Evolutionary conservation across 139 green algal genomes (phyloP).

Genomic region (Zygnema circumcarinatum): DNA sequence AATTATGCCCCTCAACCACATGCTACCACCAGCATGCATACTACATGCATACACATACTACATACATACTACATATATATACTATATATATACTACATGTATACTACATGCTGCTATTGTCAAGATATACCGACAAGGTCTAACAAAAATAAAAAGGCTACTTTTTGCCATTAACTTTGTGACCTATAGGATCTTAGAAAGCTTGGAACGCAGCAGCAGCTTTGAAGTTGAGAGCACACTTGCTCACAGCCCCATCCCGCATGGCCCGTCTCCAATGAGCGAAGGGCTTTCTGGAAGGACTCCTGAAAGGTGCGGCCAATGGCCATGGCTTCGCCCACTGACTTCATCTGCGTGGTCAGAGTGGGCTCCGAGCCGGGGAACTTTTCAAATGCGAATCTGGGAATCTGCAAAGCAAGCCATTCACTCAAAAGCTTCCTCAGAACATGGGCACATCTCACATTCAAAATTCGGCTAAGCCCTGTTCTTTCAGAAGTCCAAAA

Average conservation of each 20-base stretch:
- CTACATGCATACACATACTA: too few species aligned
- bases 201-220: too few species aligned
- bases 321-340: constrained; percentile 97
- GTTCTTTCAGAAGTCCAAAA: neutral
- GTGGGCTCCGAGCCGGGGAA: constrained; percentile 89
- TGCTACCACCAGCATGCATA: too few species aligned
- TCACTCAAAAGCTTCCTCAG: neutral
- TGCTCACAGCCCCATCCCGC: constrained; percentile 57
- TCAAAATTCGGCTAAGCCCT: neutral
- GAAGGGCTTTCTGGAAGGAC: constrained; percentile 96
- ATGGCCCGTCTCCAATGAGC: constrained; percentile 85
- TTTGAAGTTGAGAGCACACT: neutral
- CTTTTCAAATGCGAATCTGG: constrained; percentile 98
- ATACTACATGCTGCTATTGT: too few species aligned
- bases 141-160: too few species aligned
- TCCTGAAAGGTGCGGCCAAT: constrained; percentile 97
- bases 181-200: too few species aligned
- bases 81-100: too few species aligned
- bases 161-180: too few species aligned
- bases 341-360: constrained; percentile 89
- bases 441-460: neutral
- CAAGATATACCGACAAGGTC: too few species aligned
- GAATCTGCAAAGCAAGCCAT: constrained; percentile 67
- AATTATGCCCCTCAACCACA: too few species aligned
- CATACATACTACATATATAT: too few species aligned